phyloP scores from a whole-genome alignment of 306 rosid genomes.

The Glycine tomentella region DNA sequence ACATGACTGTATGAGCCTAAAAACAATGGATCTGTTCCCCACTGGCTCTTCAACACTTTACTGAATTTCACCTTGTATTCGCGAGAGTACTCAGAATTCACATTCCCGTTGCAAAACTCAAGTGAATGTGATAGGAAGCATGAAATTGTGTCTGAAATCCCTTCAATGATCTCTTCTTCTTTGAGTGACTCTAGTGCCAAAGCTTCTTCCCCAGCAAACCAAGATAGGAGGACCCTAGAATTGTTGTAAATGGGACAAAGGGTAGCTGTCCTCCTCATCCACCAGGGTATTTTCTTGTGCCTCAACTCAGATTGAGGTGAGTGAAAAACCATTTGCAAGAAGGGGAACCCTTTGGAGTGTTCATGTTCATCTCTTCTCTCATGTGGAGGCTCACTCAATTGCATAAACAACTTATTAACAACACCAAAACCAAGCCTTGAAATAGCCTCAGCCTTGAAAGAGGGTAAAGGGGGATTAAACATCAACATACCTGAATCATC shows the following conservation, averaged over 20 bases:
- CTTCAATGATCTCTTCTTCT: conserved; percentile 74
- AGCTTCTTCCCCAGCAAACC: conserved; percentile 95
- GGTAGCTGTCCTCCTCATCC: conserved; percentile 87
- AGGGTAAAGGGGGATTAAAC: conserved; percentile 81
- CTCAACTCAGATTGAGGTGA: conserved; percentile 63
- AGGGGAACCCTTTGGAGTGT: conserved; percentile 58
- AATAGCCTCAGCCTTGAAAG: conserved; percentile 79
- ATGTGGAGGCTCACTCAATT: conserved; percentile 51
- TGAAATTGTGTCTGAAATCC: conserved; percentile 69
- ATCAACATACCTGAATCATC: conserved; percentile 71
- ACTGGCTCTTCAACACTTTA: conserved; percentile 68
- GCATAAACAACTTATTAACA: conserved; percentile 89
- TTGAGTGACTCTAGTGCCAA: conserved; percentile 72
- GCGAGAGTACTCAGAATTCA: conserved; percentile 29
- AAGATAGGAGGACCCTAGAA: conserved; percentile 73
- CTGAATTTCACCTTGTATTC: conserved; percentile 55
- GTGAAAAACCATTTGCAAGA: conserved; percentile 78
- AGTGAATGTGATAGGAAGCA: conserved; percentile 54
- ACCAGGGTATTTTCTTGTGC: conserved; percentile 81
- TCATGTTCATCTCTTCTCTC: conserved; percentile 25
- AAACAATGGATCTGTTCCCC: conserved; percentile 89
- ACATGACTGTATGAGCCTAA: conserved; percentile 87
- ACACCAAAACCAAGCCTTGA: conserved; percentile 94
- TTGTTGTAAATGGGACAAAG: conserved; percentile 75
- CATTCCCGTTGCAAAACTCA: conserved; percentile 57